Conservation (phyloP, 495 filamentous ascomycete species). For the Echria macrotheca region DNA sequence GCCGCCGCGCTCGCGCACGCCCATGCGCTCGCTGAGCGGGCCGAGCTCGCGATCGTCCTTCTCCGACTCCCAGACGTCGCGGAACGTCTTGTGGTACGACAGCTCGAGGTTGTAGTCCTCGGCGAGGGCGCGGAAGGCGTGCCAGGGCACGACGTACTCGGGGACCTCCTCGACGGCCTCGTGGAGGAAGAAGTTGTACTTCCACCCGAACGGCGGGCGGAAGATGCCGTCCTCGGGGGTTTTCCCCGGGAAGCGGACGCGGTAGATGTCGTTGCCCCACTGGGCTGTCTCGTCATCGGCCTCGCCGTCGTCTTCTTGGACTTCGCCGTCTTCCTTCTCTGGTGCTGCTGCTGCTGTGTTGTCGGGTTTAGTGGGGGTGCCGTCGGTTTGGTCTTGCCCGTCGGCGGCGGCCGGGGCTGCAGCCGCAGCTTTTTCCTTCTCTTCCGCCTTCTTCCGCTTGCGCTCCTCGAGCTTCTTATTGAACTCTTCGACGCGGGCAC, state of each 20-base stretch:
- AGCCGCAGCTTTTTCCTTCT: constrained; percentile 4
- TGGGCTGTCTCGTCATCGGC: constrained; percentile 49
- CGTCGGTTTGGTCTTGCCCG: not conserved
- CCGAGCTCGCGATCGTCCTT: constrained; percentile 75
- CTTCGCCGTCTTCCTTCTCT: constrained; percentile 32
- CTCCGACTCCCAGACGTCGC: constrained; percentile 86
- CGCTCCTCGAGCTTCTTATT: constrained; percentile 47
- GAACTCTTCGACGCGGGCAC: constrained; percentile 54
- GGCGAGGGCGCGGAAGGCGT: constrained; percentile 87
- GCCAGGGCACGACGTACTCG: constrained; percentile 98
- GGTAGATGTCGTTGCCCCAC: constrained; percentile 93
- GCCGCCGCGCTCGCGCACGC: constrained; percentile 65
- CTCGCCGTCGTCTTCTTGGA: constrained; percentile 36
- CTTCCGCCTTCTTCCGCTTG: constrained; percentile 41
- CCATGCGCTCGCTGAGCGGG: constrained; percentile 86
- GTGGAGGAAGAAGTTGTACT: constrained; percentile 90
- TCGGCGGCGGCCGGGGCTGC: not conserved
- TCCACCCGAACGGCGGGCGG: constrained; percentile 93
- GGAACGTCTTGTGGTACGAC: constrained; percentile 83
- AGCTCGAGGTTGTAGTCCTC: constrained; percentile 96
- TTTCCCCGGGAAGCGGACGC: constrained; percentile 75
- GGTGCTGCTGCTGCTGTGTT: too few relatives aligned
- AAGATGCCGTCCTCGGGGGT: constrained; percentile 79
- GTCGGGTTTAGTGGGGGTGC: too few relatives aligned
- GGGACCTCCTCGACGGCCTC: constrained; percentile 95